These are phyloP conservation scores for Zymoseptoria ardabiliae DNA, from an alignment of 2,329 filamentous ascomycete species.

Conservation along the genomic window DNA sequence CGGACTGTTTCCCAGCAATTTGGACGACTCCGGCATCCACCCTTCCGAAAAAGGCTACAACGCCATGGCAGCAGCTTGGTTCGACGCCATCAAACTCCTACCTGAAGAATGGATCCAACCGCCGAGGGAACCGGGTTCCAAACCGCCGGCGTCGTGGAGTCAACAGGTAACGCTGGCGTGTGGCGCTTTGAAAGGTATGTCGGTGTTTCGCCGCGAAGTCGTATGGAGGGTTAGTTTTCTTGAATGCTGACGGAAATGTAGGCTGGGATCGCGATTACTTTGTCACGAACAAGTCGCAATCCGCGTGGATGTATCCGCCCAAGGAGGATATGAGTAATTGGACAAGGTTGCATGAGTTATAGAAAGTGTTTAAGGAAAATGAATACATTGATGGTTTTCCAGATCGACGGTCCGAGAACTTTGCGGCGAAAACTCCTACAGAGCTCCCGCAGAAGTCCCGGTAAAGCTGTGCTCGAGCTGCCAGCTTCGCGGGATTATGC, in stretches of 20 bases:
- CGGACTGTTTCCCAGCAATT: neutral
- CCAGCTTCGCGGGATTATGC: too few relatives aligned
- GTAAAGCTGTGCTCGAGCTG: too few relatives aligned
- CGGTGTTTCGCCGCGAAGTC: too few relatives aligned
- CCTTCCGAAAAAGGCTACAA: neutral
- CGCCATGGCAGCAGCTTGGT: conserved; percentile 1
- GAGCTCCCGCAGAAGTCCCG: too few relatives aligned
- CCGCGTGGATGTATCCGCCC: neutral
- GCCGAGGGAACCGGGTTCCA: neutral
- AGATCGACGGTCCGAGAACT: neutral
- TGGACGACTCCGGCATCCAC: neutral
- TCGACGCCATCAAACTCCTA: neutral
- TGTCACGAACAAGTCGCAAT: neutral
- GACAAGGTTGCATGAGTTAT: neutral
- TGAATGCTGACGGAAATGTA: neutral
- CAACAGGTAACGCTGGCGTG: neutral
- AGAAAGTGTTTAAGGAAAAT: neutral
- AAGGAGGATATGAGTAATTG: neutral
- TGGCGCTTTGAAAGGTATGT: neutral
- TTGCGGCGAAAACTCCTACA: too few relatives aligned
- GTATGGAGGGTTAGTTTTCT: too few relatives aligned
- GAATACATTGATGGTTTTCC: neutral
- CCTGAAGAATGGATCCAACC: neutral
- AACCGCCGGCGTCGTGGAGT: neutral
- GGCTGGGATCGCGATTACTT: neutral